Percentiles rank a stretch among this genome's conserved stretches.
These are phyloP conservation scores for Mucor lusitanicus DNA, from an alignment of 371 early-diverging fungal species.

Conservation along the genomic window DNA sequence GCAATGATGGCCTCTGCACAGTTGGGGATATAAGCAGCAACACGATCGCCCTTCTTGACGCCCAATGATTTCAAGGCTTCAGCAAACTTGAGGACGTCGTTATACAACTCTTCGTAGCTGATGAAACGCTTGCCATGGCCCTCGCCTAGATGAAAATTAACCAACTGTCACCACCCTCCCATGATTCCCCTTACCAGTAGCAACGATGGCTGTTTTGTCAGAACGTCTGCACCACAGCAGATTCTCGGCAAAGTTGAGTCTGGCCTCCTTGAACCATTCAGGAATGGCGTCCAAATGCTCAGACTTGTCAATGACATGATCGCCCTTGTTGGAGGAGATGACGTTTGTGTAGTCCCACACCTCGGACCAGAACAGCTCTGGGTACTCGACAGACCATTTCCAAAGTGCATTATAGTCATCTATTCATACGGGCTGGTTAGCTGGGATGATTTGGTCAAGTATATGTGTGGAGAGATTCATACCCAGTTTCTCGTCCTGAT, in stretches of 20 bases:
- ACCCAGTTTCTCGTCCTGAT: conserved; percentile 52
- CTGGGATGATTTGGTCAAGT: not conserved
- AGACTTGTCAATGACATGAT: conserved; percentile 62
- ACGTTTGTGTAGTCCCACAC: conserved; percentile 88
- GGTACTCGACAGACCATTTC: conserved; percentile 78
- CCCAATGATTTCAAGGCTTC: conserved; percentile 75
- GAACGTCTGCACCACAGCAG: conserved; percentile 67
- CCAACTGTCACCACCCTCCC: not conserved
- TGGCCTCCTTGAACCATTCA: conserved; percentile 86
- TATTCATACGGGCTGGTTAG: conserved; percentile 9
- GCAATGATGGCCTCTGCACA: conserved; percentile 83
- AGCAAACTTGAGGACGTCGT: conserved; percentile 72
- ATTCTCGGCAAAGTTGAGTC: conserved; percentile 93
- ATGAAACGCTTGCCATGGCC: conserved; percentile 49
- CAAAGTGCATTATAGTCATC: conserved; percentile 73
- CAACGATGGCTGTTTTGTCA: conserved; percentile 75
- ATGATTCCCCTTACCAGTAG: conserved; percentile 54
- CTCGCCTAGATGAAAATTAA: conserved; percentile 33
- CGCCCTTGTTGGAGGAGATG: conserved; percentile 46
- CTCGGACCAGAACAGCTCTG: conserved; percentile 83
- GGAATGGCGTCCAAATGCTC: conserved; percentile 85
- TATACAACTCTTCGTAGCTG: conserved; percentile 79
- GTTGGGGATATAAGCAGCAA: conserved; percentile 94
- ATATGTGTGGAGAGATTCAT: not conserved
- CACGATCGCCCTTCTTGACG: conserved; percentile 84